Conservation (phyloP, 2,329 filamentous ascomycete genomes). For the Pseudogymnoascus sp. region DNA sequence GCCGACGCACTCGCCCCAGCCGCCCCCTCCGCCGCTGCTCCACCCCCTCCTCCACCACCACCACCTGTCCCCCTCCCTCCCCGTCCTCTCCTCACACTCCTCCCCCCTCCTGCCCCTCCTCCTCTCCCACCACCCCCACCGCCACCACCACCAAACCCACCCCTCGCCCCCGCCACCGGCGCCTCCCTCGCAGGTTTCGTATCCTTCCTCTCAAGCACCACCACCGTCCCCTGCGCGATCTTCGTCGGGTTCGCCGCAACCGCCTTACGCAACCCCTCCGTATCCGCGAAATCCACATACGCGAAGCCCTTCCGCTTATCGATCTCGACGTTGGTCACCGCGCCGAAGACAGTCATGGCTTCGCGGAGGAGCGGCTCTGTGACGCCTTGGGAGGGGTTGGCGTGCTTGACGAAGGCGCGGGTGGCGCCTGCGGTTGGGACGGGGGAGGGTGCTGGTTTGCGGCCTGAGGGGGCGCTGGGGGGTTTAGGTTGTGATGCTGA, state of each 20-base stretch:
- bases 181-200: constrained; percentile 20
- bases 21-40: constrained; percentile 13
- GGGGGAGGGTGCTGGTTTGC: constrained; percentile 24
- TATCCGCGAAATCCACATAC: constrained; percentile 78
- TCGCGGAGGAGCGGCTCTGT: constrained; percentile 72
- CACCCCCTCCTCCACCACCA: constrained; percentile 18
- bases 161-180: constrained; percentile 13
- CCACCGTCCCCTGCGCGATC: constrained; percentile 77
- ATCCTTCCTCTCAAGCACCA: constrained; percentile 76
- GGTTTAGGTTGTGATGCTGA: constrained; percentile 16
- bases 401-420: constrained; percentile 71
- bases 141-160: constrained; percentile 12
- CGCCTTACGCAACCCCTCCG: constrained; percentile 65
- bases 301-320: constrained; percentile 93
- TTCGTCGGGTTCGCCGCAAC: constrained; percentile 72
- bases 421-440: constrained; percentile 40
- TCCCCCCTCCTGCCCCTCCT: constrained; percentile 11
- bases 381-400: constrained; percentile 83
- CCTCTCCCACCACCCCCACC: not conserved
- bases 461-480: constrained; percentile 17
- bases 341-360: constrained; percentile 64
- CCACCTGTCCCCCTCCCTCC: constrained; percentile 14
- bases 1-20: constrained; percentile 10
- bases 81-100: constrained; percentile 3
- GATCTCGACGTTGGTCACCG: constrained; percentile 74